Percentiles rank a stretch among this genome's conserved stretches.
These are phyloP conservation scores for Bimuria novae-zelandiae DNA, from an alignment of 2,329 filamentous ascomycete species.

Conservation along the genomic window DNA sequence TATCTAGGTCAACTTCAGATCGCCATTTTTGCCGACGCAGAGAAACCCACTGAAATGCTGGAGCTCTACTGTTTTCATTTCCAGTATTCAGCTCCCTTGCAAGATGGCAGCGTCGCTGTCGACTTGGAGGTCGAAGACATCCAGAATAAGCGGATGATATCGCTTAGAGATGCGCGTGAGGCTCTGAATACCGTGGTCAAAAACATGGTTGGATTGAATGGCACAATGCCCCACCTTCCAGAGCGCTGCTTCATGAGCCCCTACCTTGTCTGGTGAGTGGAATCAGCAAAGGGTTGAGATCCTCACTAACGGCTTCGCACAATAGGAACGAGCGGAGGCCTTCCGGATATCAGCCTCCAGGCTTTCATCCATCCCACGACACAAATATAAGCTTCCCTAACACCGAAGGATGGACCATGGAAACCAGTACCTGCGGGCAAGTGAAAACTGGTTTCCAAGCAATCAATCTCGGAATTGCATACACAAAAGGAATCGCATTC, in stretches of 20 bases:
- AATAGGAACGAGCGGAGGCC: slow-evolving; percentile 6
- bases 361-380: slow-evolving; percentile 8
- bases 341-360: slow-evolving; percentile 1
- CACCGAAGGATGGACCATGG: slow-evolving; percentile 36
- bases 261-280: slow-evolving; percentile 4
- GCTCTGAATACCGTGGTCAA: slow-evolving; percentile 7
- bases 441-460: slow-evolving; percentile 48
- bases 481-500: slow-evolving; percentile 13
- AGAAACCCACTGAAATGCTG: background rate
- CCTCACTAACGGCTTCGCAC: background rate
- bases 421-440: slow-evolving; percentile 38
- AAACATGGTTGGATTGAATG: slow-evolving; percentile 6
- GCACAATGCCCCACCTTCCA: slow-evolving; percentile 4
- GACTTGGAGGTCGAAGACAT: background rate
- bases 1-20: slow-evolving; percentile 2
- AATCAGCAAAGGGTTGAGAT: background rate
- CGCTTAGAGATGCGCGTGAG: slow-evolving; percentile 4
- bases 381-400: slow-evolving; percentile 42
- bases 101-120: background rate
- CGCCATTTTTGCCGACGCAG: background rate
- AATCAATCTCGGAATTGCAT: slow-evolving; percentile 31
- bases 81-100: background rate
- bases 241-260: background rate
- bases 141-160: background rate
- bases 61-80: slow-evolving; percentile 9